Evolutionary conservation across 1,139 yeast genomes (phyloP), one percentile per base, ranked within the genome.

Genomic region (Blastobotrys serpentis): DNA sequence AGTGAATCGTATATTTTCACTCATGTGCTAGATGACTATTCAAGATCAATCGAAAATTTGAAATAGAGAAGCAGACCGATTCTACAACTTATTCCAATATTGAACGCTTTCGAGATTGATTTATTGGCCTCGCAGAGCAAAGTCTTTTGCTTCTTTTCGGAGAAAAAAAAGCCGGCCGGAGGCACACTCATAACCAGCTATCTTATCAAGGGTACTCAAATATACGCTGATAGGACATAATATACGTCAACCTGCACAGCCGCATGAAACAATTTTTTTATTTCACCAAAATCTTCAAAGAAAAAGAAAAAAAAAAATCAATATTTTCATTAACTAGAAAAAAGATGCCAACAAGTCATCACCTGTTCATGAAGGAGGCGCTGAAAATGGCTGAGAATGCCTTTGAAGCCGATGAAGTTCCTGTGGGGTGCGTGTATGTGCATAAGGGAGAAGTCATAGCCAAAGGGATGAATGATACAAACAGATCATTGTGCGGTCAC

Each of bases 401-500:
- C 0, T 68, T 83, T 22, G 68, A 68, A 38, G 65, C 69, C 49
- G 79, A 73, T 60, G 95, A 77, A 72, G 83, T 90, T 56, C 79
- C 98, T 57, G 78, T 95, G 52, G 81, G 95, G 58, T 79, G 85
- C 70, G 71, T 84, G 56, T 73, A 85, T 68, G 79, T 82, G 48
- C 66, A 73, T 52, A 53, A 75, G 54, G 74, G 73, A 13, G 55
- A 74, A 50, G 71, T 90, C 17, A 67, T 90, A n/a, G 86, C 88
- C 32, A 74, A 76, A 44, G 96, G 98, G 1, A 82, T 83, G 72
- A 92, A 92, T 66, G 87, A 84, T 61, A 92, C 98, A n/a, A 92
- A 92, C 62, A 74, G 80, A 41, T 83, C 95, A 1, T 72, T 86
- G 16, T 85, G 78, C 52, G 97, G 96, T 0, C 86, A 90, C 1